Conservation (phyloP, 768 basidiomycete species). For the Tulasnella sp. region DNA sequence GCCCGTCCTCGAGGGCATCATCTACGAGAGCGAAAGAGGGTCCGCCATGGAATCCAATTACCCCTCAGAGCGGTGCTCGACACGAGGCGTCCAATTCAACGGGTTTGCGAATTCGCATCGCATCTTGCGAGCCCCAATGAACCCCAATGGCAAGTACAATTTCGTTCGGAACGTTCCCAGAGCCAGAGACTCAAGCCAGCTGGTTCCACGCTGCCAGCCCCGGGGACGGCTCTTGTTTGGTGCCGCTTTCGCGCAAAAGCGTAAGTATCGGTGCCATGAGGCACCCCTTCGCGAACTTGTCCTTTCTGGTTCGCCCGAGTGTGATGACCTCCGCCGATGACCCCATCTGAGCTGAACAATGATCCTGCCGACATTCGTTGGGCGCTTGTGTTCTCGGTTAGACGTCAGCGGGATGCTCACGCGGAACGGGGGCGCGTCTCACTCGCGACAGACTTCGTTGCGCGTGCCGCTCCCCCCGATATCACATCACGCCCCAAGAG, state of each 20-base stretch:
- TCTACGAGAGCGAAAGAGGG: not conserved
- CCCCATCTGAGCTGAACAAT: not conserved
- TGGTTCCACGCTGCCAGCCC: not conserved
- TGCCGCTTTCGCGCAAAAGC: not conserved
- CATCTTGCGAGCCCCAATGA: not conserved
- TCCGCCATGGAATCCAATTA: not conserved
- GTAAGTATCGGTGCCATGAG: not conserved
- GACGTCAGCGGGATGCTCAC: slow-evolving; percentile 3
- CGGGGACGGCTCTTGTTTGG: not conserved
- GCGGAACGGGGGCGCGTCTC: not conserved
- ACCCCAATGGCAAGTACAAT: not conserved
- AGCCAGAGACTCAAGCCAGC: not conserved
- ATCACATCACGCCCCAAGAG: not conserved
- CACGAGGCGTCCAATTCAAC: not conserved
- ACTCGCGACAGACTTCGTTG: not conserved
- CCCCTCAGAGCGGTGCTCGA: not conserved
- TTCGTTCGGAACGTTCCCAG: not conserved
- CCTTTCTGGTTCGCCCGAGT: not conserved
- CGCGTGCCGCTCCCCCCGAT: not conserved
- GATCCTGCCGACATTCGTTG: not conserved
- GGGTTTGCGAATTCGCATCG: not conserved
- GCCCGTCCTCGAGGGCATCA: not conserved
- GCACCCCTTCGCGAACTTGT: not conserved
- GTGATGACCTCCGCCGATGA: slow-evolving; percentile 9
- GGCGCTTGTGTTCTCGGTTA: not conserved